Percentiles rank a stretch among this genome's conserved stretches.
phyloP scores from a whole-genome alignment of 1,139 yeast species.

The Protomyces inouyei region DNA sequence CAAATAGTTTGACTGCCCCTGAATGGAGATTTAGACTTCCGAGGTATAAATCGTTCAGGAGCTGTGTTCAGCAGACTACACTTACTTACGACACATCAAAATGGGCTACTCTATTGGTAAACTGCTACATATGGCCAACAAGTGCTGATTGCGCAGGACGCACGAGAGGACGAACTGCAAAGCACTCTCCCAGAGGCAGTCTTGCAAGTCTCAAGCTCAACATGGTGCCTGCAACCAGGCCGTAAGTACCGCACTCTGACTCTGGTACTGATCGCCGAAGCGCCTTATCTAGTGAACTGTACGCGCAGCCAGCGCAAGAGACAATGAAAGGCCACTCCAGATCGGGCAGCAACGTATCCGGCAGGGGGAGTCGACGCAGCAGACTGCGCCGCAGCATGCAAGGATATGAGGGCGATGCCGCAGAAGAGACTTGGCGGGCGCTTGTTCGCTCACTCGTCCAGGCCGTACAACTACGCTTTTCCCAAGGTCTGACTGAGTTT shows the following conservation, averaged over 20 bases:
- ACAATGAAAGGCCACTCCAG: neutral
- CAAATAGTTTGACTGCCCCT: too few species aligned
- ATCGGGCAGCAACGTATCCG: neutral
- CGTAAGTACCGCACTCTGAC: neutral
- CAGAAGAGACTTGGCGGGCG: neutral
- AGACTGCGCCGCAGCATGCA: neutral
- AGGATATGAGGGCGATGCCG: neutral
- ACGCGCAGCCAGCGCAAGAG: neutral
- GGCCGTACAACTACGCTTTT: neutral
- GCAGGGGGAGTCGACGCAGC: neutral
- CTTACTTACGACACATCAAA: too few species aligned
- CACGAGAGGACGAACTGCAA: neutral
- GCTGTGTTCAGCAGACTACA: too few species aligned
- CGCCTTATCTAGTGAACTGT: neutral
- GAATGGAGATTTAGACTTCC: too few species aligned
- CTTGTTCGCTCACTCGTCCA: neutral
- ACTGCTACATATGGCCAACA: neutral
- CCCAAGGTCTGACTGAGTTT: neutral
- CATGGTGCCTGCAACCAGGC: neutral
- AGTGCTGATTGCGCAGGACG: neutral
- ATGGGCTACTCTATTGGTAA: neutral
- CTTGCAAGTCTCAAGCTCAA: neutral
- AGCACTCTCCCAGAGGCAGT: neutral
- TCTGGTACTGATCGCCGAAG: neutral
- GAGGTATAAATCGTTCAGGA: too few species aligned